Evolutionary conservation across 1,139 yeast genomes (phyloP), one percentile per base, ranked within the genome.

Genomic region (Candida sojae): DNA sequence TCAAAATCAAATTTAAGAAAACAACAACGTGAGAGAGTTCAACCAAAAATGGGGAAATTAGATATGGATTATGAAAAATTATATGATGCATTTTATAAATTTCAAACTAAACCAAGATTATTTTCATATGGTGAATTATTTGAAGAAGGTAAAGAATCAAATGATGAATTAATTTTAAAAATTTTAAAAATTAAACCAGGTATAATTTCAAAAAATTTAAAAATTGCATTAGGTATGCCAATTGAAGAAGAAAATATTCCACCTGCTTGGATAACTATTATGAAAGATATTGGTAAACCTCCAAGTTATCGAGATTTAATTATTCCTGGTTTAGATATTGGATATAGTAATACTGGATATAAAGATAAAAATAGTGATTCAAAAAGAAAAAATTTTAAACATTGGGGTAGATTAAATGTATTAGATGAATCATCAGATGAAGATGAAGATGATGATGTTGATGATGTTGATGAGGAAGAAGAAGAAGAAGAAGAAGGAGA

Each of bases 51-150:
- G 82, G 96, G 96, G 1, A 76, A 84, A 49, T 68, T 93, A 28
- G 99, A 93, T 65, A 80, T 93, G 33, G 98, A 93, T 64, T 92
- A 88, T 62, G 86, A 81, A 53, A 87, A 85, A 56, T 67, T 93
- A 28, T 84, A 91, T 60, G 88, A 89, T 62, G 96, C 97, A 0
- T 92, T 93, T 60, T 93, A 89, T 76, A 85, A 86, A 61, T 73
- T 79, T 57, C 96, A 89, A 59, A 79, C 86, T 33, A 85, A 83
- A 57, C 98, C 98, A 0, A 72, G 77, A 44, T 56, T 91, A 47
- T 76, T 80, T 31, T 75, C 73, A 2, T 85, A 75, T 67, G 98
- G 97, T 26, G 96, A 91, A 52, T 64, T 88, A 7, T 91, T 83
- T 64, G 88, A 77, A 58, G 97, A 91, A 60, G 95, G 93, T 6